Evolutionary conservation across 768 basidiomycete genomes (phyloP), one percentile per base, ranked within the genome.

Genomic region (Boletus patriciae): DNA sequence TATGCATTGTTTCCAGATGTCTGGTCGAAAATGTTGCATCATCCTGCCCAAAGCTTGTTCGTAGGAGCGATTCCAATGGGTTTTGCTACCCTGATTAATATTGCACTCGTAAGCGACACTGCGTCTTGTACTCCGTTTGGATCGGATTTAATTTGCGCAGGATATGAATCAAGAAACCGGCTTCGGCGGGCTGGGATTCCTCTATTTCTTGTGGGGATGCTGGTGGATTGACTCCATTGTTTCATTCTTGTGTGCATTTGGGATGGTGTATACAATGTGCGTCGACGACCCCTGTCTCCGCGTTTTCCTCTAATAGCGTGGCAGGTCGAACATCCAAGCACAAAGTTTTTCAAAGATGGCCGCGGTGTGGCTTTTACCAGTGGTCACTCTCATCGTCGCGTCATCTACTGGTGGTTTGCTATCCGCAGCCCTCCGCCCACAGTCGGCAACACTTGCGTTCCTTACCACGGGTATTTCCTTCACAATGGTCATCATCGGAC

Each of bases 331-430:
- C 29, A 57, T 72, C 4, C 81, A 82, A 40, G 67, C 70, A 13
- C 80, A 83, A 41, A 62, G 70, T 1, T 48, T 77, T 40, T 63
- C 74, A 23, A 72, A 71, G 16, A 73, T 81, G 66, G 73, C 77
- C 0, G 73, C 78, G 7, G 70, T 76, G 2, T 82, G 80, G 80
- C 75, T 83, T 10, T 73, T 82, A 12, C 82, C 82, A 12, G 74
- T 80, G 36, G 78, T 85, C 19, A 70, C 82, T 3, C 77, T 79
- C 23, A 70, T 84, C 56, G 83, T 85, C 69, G 77, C 79, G 19
- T 78, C 81, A 6, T 77, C 82, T 4, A 73, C 79, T 0, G 82
- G 83, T 10, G 78, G 77, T 19, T 66, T 83, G 46, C 58, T 84
- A 29, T 72, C 79, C 3, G 50, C 63, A 7, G 73, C 75, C 25